A percentile compares a stretch with the other conserved stretches of the same genome.
Evolutionary conservation across 495 filamentous ascomycete genomes (phyloP).

Genomic region (Xylaria nigripes): DNA sequence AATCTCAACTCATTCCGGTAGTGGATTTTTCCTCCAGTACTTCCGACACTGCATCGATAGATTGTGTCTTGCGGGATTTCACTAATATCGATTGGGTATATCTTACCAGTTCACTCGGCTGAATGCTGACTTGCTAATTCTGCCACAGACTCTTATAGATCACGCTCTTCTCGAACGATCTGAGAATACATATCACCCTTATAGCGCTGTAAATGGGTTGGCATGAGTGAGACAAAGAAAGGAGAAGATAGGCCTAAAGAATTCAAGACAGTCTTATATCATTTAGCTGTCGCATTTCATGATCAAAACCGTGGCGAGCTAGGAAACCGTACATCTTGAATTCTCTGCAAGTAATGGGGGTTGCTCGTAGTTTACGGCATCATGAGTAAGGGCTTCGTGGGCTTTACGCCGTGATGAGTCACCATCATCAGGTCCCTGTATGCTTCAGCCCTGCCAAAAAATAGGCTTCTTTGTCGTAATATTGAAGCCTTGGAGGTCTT

Average conservation of each 20-base stretch:
- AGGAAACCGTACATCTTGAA: too few relatives aligned
- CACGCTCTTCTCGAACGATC: constrained; percentile 24
- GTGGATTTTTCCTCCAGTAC: constrained; percentile 18
- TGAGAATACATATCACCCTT: constrained; percentile 15
- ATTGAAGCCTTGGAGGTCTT: too few relatives aligned
- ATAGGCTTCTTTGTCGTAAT: too few relatives aligned
- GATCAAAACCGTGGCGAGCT: too few relatives aligned
- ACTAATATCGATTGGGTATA: constrained; percentile 36
- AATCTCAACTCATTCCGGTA: constrained; percentile 11
- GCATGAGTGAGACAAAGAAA: background rate
- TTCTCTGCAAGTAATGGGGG: too few relatives aligned
- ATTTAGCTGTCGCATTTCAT: background rate
- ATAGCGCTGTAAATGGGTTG: background rate
- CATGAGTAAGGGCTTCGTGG: too few relatives aligned
- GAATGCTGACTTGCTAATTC: constrained; percentile 9
- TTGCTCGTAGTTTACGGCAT: too few relatives aligned
- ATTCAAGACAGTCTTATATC: background rate
- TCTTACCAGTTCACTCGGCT: background rate
- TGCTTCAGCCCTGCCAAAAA: too few relatives aligned
- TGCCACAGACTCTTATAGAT: constrained; percentile 27
- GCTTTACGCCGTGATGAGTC: too few relatives aligned
- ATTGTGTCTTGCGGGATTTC: constrained; percentile 21
- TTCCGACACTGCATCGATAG: constrained; percentile 20
- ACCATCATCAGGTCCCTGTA: too few relatives aligned
- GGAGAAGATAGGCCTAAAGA: background rate